phyloP scores from a whole-genome alignment of 257 asterid genomes.

The Solanum paucissectum region DNA sequence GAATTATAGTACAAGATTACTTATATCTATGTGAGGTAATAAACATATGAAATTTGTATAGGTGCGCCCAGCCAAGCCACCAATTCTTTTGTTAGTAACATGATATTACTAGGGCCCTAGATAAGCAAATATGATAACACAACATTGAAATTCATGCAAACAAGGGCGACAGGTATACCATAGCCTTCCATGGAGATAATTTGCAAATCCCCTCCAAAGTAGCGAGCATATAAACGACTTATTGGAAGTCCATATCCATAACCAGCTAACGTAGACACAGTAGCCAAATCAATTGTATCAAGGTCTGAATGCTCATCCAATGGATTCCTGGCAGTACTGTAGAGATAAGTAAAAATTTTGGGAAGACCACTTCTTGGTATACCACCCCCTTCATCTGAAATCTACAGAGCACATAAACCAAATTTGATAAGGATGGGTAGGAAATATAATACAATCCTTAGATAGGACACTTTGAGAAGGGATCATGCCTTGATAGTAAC shows the following conservation, averaged over 20 bases:
- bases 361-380: conserved; percentile 89
- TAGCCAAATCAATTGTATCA: conserved; percentile 39
- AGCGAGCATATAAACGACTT: conserved; percentile 87
- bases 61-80: background rate
- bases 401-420: conserved; percentile 22
- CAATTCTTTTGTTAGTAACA: background rate
- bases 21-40: background rate
- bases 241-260: conserved; percentile 93
- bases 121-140: background rate
- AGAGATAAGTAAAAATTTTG: conserved; percentile 76
- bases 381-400: conserved; percentile 99
- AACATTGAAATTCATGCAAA: background rate
- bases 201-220: conserved; percentile 92
- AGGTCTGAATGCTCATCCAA: conserved; percentile 60
- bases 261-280: conserved; percentile 83
- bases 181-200: conserved; percentile 98
- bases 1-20: background rate
- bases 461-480: background rate
- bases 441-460: background rate
- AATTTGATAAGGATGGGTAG: background rate
- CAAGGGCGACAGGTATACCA: conserved; percentile 25
- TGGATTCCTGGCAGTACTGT: conserved; percentile 79
- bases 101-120: background rate
- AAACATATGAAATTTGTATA: background rate
- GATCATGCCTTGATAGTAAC: conserved; percentile 78